Conservation (phyloP, 1,139 yeast species). For the Pichia terricola region DNA sequence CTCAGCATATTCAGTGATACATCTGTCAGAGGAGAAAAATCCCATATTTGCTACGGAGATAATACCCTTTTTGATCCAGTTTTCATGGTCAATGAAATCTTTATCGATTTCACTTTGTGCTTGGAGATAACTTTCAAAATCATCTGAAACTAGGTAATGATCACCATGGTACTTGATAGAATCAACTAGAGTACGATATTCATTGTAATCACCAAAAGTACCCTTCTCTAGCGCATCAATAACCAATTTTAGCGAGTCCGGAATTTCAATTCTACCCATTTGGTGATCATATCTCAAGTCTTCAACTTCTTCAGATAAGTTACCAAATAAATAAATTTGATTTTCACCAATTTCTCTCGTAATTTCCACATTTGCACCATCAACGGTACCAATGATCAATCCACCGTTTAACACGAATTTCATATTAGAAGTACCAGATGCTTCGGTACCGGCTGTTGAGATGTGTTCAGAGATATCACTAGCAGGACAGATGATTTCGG, state of each 20-base stretch:
- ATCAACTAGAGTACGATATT: slow-evolving; percentile 60
- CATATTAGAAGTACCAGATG: slow-evolving; percentile 94
- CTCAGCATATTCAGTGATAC: slow-evolving; percentile 88
- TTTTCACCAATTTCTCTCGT: slow-evolving; percentile 88
- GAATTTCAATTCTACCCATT: slow-evolving; percentile 42
- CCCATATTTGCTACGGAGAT: slow-evolving; percentile 88
- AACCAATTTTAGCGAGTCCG: slow-evolving; percentile 51
- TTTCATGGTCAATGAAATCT: slow-evolving; percentile 53
- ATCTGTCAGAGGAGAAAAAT: slow-evolving; percentile 83
- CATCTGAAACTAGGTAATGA: slow-evolving; percentile 79
- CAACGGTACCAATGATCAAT: slow-evolving; percentile 88
- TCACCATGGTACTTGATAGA: slow-evolving; percentile 70
- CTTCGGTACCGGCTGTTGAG: slow-evolving; percentile 98
- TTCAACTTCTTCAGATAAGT: slow-evolving; percentile 81
- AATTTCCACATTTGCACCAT: slow-evolving; percentile 94
- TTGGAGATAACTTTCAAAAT: slow-evolving; percentile 76
- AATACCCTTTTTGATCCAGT: slow-evolving; percentile 72
- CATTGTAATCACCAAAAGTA: slow-evolving; percentile 59
- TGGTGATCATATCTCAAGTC: slow-evolving; percentile 71
- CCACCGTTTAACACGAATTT: slow-evolving; percentile 93
- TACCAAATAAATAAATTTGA: slow-evolving; percentile 86
- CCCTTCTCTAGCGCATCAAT: slow-evolving; percentile 64
- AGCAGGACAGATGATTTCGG: slow-evolving; percentile 85
- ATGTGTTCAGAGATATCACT: slow-evolving; percentile 89
- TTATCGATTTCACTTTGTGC: slow-evolving; percentile 71